These are phyloP conservation scores for Jacaranda copaia DNA, from an alignment of 257 asterid genomes.

Conservation along the genomic window DNA sequence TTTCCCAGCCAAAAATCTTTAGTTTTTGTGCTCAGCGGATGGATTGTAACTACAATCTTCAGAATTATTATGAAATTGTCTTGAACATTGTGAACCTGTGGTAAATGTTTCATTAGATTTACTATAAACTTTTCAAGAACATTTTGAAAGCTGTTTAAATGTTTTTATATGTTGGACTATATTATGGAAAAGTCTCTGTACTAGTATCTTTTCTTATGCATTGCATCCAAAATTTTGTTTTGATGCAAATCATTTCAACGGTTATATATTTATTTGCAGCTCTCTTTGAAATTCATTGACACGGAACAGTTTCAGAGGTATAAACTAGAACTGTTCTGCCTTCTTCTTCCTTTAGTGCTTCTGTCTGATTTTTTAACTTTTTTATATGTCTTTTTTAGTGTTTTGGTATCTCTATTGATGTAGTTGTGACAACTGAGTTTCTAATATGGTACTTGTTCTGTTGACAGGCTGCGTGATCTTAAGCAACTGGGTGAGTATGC, in stretches of 20 bases:
- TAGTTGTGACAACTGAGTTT: slow-evolving; percentile 32
- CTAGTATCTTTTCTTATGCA: slow-evolving; percentile 43
- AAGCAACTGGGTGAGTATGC: slow-evolving; percentile 84
- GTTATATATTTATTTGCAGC: slow-evolving; percentile 53
- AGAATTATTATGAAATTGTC: background rate
- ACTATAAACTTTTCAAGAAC: background rate
- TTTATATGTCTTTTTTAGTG: background rate
- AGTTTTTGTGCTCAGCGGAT: slow-evolving; percentile 11
- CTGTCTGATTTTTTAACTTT: background rate
- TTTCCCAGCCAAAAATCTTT: background rate
- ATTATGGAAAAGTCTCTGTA: background rate
- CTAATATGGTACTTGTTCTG: slow-evolving; percentile 37
- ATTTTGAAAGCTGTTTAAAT: slow-evolving; percentile 12
- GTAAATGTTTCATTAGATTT: background rate
- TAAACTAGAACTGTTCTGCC: slow-evolving; percentile 21
- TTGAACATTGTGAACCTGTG: slow-evolving; percentile 2
- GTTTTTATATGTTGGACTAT: background rate
- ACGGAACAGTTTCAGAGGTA: slow-evolving; percentile 97
- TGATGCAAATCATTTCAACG: slow-evolving; percentile 39
- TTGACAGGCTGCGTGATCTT: slow-evolving; percentile 91
- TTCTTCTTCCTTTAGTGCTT: slow-evolving; percentile 13
- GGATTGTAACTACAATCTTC: background rate
- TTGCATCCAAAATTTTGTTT: slow-evolving; percentile 5
- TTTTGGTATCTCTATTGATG: slow-evolving; percentile 21
- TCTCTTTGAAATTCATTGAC: slow-evolving; percentile 75